Percentiles rank a stretch among this genome's conserved stretches.
phyloP scores from a whole-genome alignment of 2,329 filamentous ascomycete genomes.

The Aspergillus sp. region DNA sequence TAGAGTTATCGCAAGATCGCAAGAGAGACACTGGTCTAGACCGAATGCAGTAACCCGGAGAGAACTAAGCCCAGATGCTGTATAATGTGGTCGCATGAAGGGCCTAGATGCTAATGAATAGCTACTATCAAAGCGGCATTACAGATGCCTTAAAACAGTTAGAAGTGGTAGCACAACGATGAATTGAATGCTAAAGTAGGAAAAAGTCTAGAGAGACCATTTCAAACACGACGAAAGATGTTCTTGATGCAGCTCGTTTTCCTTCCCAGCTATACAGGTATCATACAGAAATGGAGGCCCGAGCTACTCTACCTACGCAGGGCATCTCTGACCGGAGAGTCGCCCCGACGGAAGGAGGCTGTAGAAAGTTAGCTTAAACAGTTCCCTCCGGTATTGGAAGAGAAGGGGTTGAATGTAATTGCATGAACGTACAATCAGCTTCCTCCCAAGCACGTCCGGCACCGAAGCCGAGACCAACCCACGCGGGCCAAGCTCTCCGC shows the following conservation, averaged over 20 bases:
- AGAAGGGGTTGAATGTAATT: background rate
- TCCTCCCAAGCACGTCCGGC: slow-evolving; percentile 97
- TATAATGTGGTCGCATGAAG: background rate
- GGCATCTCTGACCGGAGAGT: slow-evolving; percentile 42
- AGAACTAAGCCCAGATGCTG: background rate
- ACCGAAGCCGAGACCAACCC: slow-evolving; percentile 90
- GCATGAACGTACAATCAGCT: slow-evolving; percentile 73
- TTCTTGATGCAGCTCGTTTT: slow-evolving; percentile 18
- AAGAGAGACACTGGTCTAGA: no score
- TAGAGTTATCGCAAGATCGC: no score
- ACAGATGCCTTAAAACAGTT: background rate
- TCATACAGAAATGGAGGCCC: slow-evolving; percentile 35
- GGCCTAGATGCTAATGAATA: background rate
- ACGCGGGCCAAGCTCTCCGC: slow-evolving; percentile 96
- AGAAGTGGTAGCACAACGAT: slow-evolving; percentile 15
- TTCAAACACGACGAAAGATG: slow-evolving; percentile 21
- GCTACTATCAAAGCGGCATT: background rate
- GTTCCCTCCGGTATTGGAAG: no score
- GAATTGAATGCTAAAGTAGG: slow-evolving; percentile 22
- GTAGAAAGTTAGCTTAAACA: slow-evolving; percentile 18
- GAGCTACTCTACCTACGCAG: slow-evolving; percentile 37
- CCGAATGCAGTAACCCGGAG: background rate
- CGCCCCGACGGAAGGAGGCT: slow-evolving; percentile 50
- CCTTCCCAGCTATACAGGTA: slow-evolving; percentile 39
- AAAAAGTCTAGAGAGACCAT: slow-evolving; percentile 22